Conservation (phyloP, 2,329 filamentous ascomycete species). For the Westerdykella sp. region DNA sequence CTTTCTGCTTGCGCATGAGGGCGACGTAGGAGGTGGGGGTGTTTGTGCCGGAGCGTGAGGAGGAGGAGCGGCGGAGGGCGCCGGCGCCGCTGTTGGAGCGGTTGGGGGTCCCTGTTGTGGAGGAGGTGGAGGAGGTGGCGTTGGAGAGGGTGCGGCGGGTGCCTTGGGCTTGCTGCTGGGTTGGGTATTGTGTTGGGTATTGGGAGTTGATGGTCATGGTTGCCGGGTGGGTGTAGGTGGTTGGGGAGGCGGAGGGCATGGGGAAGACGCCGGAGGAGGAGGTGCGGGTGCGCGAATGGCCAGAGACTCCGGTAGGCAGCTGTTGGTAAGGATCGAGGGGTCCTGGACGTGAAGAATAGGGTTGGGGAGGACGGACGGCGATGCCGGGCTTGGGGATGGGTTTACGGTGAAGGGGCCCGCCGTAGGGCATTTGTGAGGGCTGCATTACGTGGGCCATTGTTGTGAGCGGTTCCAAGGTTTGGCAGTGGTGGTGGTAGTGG, state of each 20-base stretch:
- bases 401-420: constrained; percentile 30
- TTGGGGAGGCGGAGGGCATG: constrained; percentile 14
- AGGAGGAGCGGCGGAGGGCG: constrained; percentile 65
- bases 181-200: constrained; percentile 25
- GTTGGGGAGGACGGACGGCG: constrained; percentile 22
- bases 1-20: constrained; percentile 92
- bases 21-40: constrained; percentile 78
- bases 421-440: constrained; percentile 20
- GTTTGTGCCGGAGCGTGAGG: constrained; percentile 61
- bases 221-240: constrained; percentile 14
- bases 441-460: constrained; percentile 28
- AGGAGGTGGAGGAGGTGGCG: constrained; percentile 65
- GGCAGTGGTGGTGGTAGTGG: constrained; percentile 16
- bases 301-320: constrained; percentile 18
- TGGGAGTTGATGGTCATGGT: constrained; percentile 26
- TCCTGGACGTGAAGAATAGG: constrained; percentile 2
- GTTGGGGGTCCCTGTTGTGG: constrained; percentile 46
- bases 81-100: constrained; percentile 50
- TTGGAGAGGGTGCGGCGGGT: constrained; percentile 57
- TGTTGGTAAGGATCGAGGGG: neutral
- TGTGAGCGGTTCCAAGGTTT: constrained; percentile 2
- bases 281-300: constrained; percentile 35
- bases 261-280: constrained; percentile 35
- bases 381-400: constrained; percentile 30
- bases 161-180: constrained; percentile 15